These are phyloP conservation scores for Candolleomyces eurysporus DNA, from an alignment of 768 basidiomycete genomes.

Conservation along the genomic window DNA sequence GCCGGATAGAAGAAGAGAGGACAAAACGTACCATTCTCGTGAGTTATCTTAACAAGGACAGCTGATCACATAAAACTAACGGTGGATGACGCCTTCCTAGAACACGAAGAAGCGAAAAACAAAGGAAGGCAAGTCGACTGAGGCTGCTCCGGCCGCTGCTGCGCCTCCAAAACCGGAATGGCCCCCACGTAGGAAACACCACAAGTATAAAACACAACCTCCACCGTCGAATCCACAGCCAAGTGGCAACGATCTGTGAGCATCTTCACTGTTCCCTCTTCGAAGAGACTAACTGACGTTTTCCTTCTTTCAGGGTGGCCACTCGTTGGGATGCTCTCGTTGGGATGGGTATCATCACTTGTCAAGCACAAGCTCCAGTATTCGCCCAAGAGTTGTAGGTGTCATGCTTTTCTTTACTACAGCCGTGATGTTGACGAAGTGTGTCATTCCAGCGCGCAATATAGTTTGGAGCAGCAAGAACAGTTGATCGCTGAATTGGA, in stretches of 20 bases:
- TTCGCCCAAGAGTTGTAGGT: constrained; percentile 72
- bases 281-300: not conserved
- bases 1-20: constrained; percentile 64
- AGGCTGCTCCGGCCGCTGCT: not conserved
- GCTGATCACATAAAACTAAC: not conserved
- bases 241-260: not conserved
- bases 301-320: constrained; percentile 38
- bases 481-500: too few relatives aligned
- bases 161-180: constrained; percentile 45
- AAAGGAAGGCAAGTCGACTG: constrained; percentile 7
- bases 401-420: not conserved
- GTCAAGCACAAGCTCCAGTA: constrained; percentile 45
- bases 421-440: not conserved
- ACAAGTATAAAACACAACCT: constrained; percentile 40
- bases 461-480: not conserved
- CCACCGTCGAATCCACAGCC: constrained; percentile 38
- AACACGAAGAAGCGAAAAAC: constrained; percentile 26
- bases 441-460: not conserved
- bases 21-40: constrained; percentile 55
- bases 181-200: constrained; percentile 66
- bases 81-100: not conserved
- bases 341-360: constrained; percentile 56
- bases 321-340: constrained; percentile 61
- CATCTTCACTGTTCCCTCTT: not conserved
- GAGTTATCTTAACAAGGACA: constrained; percentile 6